Base-by-base conservation (phyloP, 768 basidiomycete species). In the Psilocybe tampanensis region DNA sequence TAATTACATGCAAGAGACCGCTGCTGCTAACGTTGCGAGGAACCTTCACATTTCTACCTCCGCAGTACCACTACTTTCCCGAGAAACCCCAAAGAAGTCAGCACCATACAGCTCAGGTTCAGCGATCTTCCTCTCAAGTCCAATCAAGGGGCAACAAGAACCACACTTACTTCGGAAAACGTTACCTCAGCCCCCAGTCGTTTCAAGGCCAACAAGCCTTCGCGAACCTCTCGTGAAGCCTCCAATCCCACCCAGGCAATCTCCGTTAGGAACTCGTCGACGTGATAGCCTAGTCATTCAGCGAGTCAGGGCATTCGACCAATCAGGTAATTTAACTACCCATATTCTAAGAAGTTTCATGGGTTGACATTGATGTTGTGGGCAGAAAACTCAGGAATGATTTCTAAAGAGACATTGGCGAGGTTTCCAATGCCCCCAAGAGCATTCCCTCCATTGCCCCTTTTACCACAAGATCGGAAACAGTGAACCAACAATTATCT, bases 371-470 rank as follows among this genome's bases (percentile, higher is more conserved):
- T 29, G 9, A 13, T 47, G 22, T 1, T 1, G 21, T 13, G 21
- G 59, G 58, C 47, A 19, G 63, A 64, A 48, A 41, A 26, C 29
- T 52, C 55, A 18, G 26, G 48, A 44, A 43, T 41, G 52, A 45
- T 56, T 11, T 57, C 63, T 7, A 69, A 68, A 61, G 67, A 73
- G 19, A 67, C 73, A 17, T 59, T 78, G 42, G 60, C 70, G 11
- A 66, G 72, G 54, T 76, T 80, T 64, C 68, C 76, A n/a, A 60
- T 74, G 55, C 75, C 78, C n/a, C 70, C 77, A 0, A 64, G 70
- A 21, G 65, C 71, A 15, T 63, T 60, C 52, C 54, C 62, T 29
- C 63, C 70, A 8, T 61, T 73, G 15, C 66, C 69, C 29, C 64
- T 66, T n/a, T 56, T 74, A 47, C 63, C 63, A 18, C 47, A 50